These are phyloP conservation scores for Fusarium bactridioides DNA, from an alignment of 2,329 filamentous ascomycete genomes.

Conservation along the genomic window DNA sequence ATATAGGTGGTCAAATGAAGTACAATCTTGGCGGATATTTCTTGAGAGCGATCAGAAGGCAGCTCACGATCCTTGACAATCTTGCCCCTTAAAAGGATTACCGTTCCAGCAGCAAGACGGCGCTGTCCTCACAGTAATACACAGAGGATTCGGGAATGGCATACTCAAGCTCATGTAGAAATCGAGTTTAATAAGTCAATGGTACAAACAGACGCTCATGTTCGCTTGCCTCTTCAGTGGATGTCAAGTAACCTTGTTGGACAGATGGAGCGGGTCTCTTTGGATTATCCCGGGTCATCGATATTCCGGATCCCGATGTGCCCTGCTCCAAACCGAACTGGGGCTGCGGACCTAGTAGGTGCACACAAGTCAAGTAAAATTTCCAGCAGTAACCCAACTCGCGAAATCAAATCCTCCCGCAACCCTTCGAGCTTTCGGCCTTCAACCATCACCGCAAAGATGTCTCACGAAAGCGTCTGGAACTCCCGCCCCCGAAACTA, in stretches of 20 bases:
- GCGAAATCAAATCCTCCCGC: slow-evolving; percentile 46
- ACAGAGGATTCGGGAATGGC: background rate
- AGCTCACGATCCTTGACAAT: background rate
- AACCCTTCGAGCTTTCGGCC: slow-evolving; percentile 42
- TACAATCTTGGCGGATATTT: background rate
- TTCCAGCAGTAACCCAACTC: slow-evolving; percentile 45
- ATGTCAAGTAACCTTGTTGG: slow-evolving; percentile 15
- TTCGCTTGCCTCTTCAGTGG: background rate
- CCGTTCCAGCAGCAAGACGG: no score
- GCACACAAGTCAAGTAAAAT: slow-evolving; percentile 47
- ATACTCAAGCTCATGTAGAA: background rate
- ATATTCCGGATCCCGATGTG: slow-evolving; percentile 5
- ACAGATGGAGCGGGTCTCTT: background rate
- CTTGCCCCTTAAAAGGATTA: background rate
- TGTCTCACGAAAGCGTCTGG: slow-evolving; percentile 94
- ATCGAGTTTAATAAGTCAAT: background rate
- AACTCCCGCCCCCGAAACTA: slow-evolving; percentile 97
- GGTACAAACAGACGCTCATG: background rate
- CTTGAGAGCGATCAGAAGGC: background rate
- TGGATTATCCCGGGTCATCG: background rate
- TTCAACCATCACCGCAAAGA: slow-evolving; percentile 55
- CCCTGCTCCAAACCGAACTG: slow-evolving; percentile 37
- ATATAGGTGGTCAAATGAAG: background rate
- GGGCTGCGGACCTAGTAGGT: slow-evolving; percentile 48
- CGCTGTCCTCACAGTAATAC: background rate